phyloP scores from a whole-genome alignment of 768 basidiomycete species.

The Podaxis sp. region DNA sequence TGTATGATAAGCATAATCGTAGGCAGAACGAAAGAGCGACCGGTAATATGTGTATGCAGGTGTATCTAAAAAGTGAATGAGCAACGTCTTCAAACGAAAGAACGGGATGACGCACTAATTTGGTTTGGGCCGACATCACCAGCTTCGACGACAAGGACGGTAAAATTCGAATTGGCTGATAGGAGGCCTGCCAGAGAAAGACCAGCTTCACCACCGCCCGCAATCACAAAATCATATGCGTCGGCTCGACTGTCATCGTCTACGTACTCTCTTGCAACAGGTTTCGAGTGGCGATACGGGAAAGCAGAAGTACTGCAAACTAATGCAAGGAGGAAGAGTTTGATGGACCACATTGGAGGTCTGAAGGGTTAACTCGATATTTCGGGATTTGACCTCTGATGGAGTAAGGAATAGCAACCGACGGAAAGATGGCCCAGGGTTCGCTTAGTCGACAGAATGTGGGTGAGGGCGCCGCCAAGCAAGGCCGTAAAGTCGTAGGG shows the following conservation, averaged over 20 bases:
- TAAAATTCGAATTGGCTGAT: conserved; percentile 33
- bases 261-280: conserved; percentile 17
- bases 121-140: conserved; percentile 45
- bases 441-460: neutral
- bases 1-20: conserved; percentile 59
- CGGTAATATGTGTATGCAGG: conserved; percentile 54
- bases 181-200: conserved; percentile 36
- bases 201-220: conserved; percentile 38
- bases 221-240: conserved; percentile 37
- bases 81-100: neutral
- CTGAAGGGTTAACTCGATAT: neutral
- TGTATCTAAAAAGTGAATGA: conserved; percentile 33
- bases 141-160: conserved; percentile 41
- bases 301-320: neutral
- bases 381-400: neutral
- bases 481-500: neutral
- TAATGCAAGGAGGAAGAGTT: neutral
- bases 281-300: neutral
- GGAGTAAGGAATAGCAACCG: neutral
- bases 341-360: neutral
- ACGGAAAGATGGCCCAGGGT: neutral
- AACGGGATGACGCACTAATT: conserved; percentile 30
- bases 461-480: neutral
- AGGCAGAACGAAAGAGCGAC: conserved; percentile 43
- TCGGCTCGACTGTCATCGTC: conserved; percentile 13